Base-by-base conservation (phyloP, 2,329 filamentous ascomycete species). In the Sarocladium brachiariae region DNA sequence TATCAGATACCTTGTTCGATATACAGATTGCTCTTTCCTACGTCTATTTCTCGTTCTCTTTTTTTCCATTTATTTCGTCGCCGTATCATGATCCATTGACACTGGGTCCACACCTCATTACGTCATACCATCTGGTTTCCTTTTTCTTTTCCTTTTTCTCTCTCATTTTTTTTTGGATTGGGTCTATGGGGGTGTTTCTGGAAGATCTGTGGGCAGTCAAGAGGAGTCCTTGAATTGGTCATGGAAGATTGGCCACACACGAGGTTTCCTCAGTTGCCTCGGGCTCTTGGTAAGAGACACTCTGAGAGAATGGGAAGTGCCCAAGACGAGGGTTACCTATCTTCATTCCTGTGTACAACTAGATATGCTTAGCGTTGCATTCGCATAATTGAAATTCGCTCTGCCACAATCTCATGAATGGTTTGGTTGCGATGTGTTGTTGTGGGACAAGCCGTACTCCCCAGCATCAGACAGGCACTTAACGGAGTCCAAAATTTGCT, bases 1-100 rank as follows among this genome's bases (percentile, higher is more conserved):
- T 33, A 31, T 47, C 51, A 54, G 53, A 54, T 56, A 54, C 54
- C 53, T 54, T 79, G 76, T 79, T 78, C 74, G 70, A 78, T 75
- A 76, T 75, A 76, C 65, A 67, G 62, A 68, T 61, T 66, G 59
- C 52, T 52, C 47, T 54, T 52, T 53, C 55, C 57, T 49, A 9
- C 27, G 13, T 47, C 27, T 43, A 10, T 37, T 47, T 19, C 31
- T 49, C 41, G 14, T 47, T 25, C 38, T 30, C 50, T 51, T 18
- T 35, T 24, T 47, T 23, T 31, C 11, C n/a, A 31, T 31, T 35
- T 35, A 18, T 35, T 7, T 13, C 27, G 7, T 13, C 27, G 7
- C 27, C 27, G 33, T 35, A n/a, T 31, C n/a, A 18, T 49, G 19
- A n/a, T 2, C 46, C 13, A 49, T 49, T 16, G 53, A 41, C n/a